Evolutionary conservation across 176 grass and related monocot genomes (phyloP).

Genomic region (Cenchrus fungigraminus): DNA sequence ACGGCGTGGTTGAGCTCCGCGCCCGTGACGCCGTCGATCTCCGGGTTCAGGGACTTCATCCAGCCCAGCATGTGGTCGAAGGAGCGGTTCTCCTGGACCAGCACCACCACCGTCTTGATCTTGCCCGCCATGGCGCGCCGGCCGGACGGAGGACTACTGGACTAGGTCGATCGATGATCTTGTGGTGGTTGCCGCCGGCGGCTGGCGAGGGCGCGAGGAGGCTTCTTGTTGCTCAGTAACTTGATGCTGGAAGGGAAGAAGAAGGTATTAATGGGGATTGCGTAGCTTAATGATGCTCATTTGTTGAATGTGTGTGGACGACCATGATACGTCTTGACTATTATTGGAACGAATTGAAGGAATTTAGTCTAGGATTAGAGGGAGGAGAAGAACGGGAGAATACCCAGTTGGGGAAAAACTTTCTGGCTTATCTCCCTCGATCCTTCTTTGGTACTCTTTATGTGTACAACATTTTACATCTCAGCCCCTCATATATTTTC

Average conservation of each 20-base stretch:
- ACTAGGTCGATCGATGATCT: background rate
- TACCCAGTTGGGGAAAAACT: too few species aligned
- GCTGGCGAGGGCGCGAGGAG: background rate
- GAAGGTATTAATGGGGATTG: background rate
- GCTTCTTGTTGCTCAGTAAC: background rate
- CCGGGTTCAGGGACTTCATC: slow-evolving; percentile 71
- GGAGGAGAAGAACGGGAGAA: too few species aligned
- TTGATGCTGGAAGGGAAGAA: background rate
- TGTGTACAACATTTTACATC: too few species aligned
- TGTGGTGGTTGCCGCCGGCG: background rate
- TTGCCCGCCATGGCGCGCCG: slow-evolving; percentile 25
- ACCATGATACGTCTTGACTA: background rate
- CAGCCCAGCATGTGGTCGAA: slow-evolving; percentile 93
- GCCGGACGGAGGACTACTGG: too few species aligned
- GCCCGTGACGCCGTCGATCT: slow-evolving; percentile 71
- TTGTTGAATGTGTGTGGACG: background rate
- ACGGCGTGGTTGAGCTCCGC: slow-evolving; percentile 48
- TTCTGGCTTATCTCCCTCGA: too few species aligned
- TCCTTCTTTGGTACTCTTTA: too few species aligned
- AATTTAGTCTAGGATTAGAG: too few species aligned
- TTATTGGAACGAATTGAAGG: too few species aligned
- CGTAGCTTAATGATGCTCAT: background rate
- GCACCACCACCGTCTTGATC: slow-evolving; percentile 87
- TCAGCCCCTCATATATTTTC: too few species aligned
- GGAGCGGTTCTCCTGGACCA: slow-evolving; percentile 83